phyloP scores from a whole-genome alignment of 768 basidiomycete genomes.

The Trametes gibbosa region DNA sequence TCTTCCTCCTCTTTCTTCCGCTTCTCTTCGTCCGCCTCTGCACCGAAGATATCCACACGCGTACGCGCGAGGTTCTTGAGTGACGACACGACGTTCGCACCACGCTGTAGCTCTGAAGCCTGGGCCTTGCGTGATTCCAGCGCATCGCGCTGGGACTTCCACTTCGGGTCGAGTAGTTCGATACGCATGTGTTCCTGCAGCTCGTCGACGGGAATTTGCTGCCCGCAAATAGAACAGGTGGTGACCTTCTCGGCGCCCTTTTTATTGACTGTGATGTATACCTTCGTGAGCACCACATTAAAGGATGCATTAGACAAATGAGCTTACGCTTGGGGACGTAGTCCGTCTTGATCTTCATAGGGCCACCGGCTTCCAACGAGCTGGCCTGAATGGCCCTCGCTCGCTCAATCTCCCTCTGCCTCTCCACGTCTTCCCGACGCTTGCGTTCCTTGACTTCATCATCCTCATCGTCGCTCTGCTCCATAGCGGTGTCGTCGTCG shows the following conservation, averaged over 20 bases:
- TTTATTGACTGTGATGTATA: conserved; percentile 57
- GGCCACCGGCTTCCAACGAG: conserved; percentile 63
- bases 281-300: conserved; percentile 4
- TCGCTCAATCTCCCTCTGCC: conserved; percentile 66
- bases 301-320: not conserved
- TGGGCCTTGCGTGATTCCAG: conserved; percentile 89
- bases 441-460: conserved; percentile 55
- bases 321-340: conserved; percentile 89
- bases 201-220: conserved; percentile 94
- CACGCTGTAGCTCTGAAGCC: conserved; percentile 81
- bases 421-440: conserved; percentile 71
- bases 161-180: conserved; percentile 93
- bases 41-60: conserved; percentile 98
- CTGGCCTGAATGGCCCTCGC: conserved; percentile 81
- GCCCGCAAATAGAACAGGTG: conserved; percentile 92
- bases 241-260: conserved; percentile 69
- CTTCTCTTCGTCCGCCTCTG: conserved; percentile 88
- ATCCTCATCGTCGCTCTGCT: conserved; percentile 82
- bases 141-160: conserved; percentile 93
- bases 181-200: conserved; percentile 98
- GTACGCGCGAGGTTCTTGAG: conserved; percentile 90
- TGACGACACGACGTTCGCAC: conserved; percentile 92
- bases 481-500: conserved; percentile 70
- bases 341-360: conserved; percentile 94
- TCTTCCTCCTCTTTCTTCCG: conserved; percentile 86